Percentiles rank a stretch among this genome's conserved stretches.
Evolutionary conservation across 2,329 filamentous ascomycete genomes (phyloP).

Genomic region (Nemania abortiva): DNA sequence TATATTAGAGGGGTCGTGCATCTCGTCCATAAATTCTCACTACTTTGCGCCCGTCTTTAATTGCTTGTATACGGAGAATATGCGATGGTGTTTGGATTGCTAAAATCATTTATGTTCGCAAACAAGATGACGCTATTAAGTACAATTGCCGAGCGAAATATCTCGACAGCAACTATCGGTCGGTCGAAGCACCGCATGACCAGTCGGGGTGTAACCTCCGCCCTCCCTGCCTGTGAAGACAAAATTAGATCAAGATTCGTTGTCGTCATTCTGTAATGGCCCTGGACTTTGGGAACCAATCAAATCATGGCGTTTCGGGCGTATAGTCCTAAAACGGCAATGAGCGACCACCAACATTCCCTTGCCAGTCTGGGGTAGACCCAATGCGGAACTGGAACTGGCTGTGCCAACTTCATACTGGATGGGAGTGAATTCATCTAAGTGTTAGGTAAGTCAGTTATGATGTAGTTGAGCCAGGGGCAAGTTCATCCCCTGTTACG

Average conservation of each 20-base stretch:
- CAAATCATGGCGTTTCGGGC: conserved; percentile 7
- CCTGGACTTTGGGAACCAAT: conserved; percentile 28
- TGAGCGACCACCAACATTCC: conserved; percentile 20
- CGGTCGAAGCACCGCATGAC: conserved; percentile 23
- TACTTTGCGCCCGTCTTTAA: background rate
- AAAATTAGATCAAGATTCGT: background rate
- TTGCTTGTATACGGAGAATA: background rate
- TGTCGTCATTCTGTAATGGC: conserved; percentile 35
- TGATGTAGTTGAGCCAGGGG: conserved; percentile 33
- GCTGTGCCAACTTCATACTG: conserved; percentile 2
- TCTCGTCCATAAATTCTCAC: background rate
- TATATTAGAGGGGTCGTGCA: background rate
- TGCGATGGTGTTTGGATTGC: background rate
- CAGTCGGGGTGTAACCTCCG: conserved; percentile 27
- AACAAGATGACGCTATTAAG: background rate
- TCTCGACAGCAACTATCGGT: background rate
- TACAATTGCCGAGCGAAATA: background rate
- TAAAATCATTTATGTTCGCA: background rate
- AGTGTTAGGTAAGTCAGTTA: background rate
- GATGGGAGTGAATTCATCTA: conserved; percentile 9
- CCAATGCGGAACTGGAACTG: conserved; percentile 2
- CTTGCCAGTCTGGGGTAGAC: conserved; percentile 25
- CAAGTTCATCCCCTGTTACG: conserved; percentile 15
- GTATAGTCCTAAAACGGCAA: conserved; percentile 30
- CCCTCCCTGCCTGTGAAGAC: background rate